A percentile compares a stretch with the other conserved stretches of the same genome.
Evolutionary conservation across 176 grass and related monocot species (phyloP).

Genomic region (Bonia amplexicaulis): DNA sequence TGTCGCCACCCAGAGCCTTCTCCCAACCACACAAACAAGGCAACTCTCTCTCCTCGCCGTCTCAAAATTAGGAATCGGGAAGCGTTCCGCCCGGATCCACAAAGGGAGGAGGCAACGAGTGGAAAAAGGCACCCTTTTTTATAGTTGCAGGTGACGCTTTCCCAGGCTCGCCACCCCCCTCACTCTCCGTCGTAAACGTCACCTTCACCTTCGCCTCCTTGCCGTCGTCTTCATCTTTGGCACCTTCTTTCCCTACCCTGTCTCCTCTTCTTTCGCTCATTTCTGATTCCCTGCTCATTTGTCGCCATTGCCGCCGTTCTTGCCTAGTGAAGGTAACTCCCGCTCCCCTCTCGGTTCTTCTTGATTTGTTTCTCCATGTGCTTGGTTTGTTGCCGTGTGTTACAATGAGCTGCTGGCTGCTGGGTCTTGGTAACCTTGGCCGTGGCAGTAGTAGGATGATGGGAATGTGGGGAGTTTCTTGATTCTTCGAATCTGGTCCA

Average conservation of each 20-base stretch:
- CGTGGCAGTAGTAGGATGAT: background rate
- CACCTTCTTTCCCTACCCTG: background rate
- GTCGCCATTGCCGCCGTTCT: constrained; percentile 26
- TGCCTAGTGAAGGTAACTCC: background rate
- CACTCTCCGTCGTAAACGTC: constrained; percentile 44
- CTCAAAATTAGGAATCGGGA: constrained; percentile 22
- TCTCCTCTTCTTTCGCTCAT: background rate
- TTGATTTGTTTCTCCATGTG: background rate
- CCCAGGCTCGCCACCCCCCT: background rate
- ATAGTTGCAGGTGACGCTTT: constrained; percentile 22
- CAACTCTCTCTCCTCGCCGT: background rate
- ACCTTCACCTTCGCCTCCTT: background rate
- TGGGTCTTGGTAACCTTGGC: background rate
- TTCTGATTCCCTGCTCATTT: background rate
- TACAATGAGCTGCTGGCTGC: background rate
- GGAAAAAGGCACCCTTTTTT: constrained; percentile 2
- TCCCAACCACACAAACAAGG: constrained; percentile 24
- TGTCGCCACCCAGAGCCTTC: background rate
- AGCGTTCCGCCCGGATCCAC: constrained; percentile 28
- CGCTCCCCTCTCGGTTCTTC: background rate
- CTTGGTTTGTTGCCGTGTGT: background rate
- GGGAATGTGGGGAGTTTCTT: constrained; percentile 2
- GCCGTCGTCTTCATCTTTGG: constrained; percentile 7
- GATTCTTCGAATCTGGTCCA: constrained; percentile 11
- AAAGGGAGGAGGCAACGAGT: background rate